A percentile compares a stretch with the other conserved stretches of the same genome.
phyloP scores from a whole-genome alignment of 2,329 filamentous ascomycete genomes.

The Sordariomycetes sp. region DNA sequence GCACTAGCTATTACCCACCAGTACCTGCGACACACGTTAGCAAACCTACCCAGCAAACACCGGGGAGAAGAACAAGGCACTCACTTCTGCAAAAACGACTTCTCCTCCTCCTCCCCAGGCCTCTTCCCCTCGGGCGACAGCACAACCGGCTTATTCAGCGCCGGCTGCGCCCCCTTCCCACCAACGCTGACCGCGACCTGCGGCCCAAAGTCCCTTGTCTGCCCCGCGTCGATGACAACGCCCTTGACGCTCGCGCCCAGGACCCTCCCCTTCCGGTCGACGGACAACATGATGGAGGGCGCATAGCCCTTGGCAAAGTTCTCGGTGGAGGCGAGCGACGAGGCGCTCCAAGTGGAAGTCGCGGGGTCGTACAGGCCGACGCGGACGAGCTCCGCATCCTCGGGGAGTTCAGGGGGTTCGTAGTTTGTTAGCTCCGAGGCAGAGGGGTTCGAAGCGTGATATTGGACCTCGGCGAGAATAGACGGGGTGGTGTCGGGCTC shows the following conservation, averaged over 20 bases:
- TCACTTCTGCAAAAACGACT: slow-evolving; percentile 55
- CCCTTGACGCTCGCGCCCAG: slow-evolving; percentile 39
- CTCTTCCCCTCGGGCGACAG: slow-evolving; percentile 46
- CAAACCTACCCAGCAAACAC: background rate
- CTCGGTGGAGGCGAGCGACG: slow-evolving; percentile 37
- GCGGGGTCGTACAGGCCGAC: slow-evolving; percentile 42
- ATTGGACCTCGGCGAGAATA: slow-evolving; percentile 42
- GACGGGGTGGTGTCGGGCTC: slow-evolving; percentile 17
- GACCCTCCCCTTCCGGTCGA: slow-evolving; percentile 25
- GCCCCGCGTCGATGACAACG: slow-evolving; percentile 47
- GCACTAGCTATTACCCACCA: slow-evolving; percentile 51
- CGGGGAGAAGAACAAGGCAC: slow-evolving; percentile 12
- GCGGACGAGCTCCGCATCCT: slow-evolving; percentile 34
- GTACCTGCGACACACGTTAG: slow-evolving; percentile 29
- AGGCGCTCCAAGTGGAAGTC: slow-evolving; percentile 33
- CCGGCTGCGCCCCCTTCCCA: slow-evolving; percentile 37
- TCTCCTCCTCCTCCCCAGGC: slow-evolving; percentile 43
- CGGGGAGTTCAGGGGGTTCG: slow-evolving; percentile 39
- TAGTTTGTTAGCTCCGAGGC: slow-evolving; percentile 37
- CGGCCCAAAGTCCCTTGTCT: slow-evolving; percentile 52
- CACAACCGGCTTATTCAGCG: slow-evolving; percentile 51
- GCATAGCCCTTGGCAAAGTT: slow-evolving; percentile 50
- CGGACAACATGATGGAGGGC: slow-evolving; percentile 39
- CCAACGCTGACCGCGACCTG: slow-evolving; percentile 37
- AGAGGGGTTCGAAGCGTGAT: slow-evolving; percentile 30